A percentile compares a stretch with the other conserved stretches of the same genome.
phyloP scores from a whole-genome alignment of 495 filamentous ascomycete genomes.

The Penicillium nucicola region DNA sequence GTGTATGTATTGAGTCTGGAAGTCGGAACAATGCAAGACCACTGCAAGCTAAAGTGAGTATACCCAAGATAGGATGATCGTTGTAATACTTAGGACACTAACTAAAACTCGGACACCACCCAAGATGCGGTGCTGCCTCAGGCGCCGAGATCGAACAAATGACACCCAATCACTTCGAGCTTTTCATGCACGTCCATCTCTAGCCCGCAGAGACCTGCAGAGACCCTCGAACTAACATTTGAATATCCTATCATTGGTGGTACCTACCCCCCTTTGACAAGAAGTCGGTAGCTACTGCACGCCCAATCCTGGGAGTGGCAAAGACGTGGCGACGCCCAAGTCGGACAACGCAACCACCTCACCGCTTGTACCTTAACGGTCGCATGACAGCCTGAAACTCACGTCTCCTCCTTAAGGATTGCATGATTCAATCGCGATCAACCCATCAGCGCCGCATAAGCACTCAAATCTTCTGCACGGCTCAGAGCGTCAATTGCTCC shows the following conservation, averaged over 20 bases:
- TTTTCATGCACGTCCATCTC: neutral
- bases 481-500: neutral
- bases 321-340: conserved; percentile 3
- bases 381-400: neutral
- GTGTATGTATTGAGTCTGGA: too few species aligned
- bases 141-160: too few species aligned
- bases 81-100: too few species aligned
- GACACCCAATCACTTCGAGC: neutral
- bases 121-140: too few species aligned
- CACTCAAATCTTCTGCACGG: neutral
- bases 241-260: neutral
- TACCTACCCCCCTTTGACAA: neutral
- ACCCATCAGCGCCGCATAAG: conserved; percentile 8
- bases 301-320: neutral
- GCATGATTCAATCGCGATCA: conserved; percentile 14
- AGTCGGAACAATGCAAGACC: too few species aligned
- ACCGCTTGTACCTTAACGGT: neutral
- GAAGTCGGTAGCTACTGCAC: neutral
- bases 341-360: neutral
- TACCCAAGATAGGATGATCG: too few species aligned
- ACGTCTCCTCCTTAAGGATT: conserved; percentile 11
- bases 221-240: neutral
- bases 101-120: too few species aligned
- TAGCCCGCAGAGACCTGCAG: neutral
- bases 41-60: too few species aligned